Conservation (phyloP, 2,329 filamentous ascomycete genomes). For the Alternaria tenuissima region DNA sequence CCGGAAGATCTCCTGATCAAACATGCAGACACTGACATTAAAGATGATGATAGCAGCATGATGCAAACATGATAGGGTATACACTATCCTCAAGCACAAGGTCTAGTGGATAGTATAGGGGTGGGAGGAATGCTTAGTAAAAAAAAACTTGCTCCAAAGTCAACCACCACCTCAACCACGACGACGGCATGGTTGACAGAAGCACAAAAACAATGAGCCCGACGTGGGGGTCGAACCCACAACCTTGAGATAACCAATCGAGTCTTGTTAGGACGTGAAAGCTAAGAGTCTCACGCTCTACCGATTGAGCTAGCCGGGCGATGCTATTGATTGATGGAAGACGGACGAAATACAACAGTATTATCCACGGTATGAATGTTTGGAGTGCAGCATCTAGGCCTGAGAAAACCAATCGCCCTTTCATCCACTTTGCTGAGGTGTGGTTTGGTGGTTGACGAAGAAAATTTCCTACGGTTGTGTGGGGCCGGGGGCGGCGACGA, state of each 20-base stretch:
- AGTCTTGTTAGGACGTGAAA: constrained; percentile 15
- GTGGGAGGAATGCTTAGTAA: background rate
- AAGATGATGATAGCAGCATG: background rate
- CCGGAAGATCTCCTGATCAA: no score
- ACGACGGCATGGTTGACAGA: background rate
- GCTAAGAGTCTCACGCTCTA: constrained; percentile 54
- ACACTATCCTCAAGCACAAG: background rate
- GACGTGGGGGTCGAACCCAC: constrained; percentile 27
- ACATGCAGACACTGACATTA: background rate
- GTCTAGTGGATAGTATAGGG: no score
- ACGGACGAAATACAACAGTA: rapidly evolving
- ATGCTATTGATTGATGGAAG: constrained; percentile 13
- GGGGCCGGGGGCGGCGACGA: constrained; percentile 11
- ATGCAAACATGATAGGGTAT: background rate
- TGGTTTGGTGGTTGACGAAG: background rate
- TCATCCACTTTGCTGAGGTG: background rate
- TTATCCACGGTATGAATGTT: background rate
- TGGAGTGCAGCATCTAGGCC: no score
- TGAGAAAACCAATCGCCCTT: no score
- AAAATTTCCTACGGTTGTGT: constrained; percentile 12
- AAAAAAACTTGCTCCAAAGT: background rate
- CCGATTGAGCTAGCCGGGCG: constrained; percentile 47
- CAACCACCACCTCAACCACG: background rate
- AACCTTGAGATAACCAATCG: constrained; percentile 26
- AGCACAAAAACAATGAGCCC: constrained; percentile 10